Percentiles rank a stretch among this genome's conserved stretches.
Conservation (phyloP, 2,329 filamentous ascomycete genomes). For the Exophiala spinifera region DNA sequence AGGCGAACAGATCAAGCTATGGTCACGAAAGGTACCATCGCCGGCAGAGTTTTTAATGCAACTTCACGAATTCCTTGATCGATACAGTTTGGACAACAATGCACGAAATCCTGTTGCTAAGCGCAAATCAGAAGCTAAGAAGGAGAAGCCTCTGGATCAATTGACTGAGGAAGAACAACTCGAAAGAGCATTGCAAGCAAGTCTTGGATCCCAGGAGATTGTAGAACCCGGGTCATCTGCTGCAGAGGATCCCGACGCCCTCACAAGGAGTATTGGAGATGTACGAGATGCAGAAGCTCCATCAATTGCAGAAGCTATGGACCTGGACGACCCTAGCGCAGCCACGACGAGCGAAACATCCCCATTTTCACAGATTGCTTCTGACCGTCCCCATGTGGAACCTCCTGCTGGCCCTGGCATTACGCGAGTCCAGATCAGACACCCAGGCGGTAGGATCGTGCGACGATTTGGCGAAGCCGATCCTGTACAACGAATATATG, state of each 20-base stretch:
- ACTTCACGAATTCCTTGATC: slow-evolving; percentile 91
- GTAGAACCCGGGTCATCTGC: slow-evolving; percentile 30
- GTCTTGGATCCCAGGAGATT: slow-evolving; percentile 59
- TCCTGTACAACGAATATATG: slow-evolving; percentile 77
- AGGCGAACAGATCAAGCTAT: slow-evolving; percentile 94
- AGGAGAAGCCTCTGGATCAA: slow-evolving; percentile 70
- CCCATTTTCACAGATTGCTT: slow-evolving; percentile 69
- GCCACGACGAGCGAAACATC: slow-evolving; percentile 33
- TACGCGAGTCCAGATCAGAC: slow-evolving; percentile 89
- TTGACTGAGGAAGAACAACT: slow-evolving; percentile 99
- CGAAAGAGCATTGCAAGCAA: slow-evolving; percentile 88
- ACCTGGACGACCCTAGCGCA: slow-evolving; percentile 39
- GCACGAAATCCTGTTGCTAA: slow-evolving; percentile 91
- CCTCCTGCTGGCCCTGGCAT: slow-evolving; percentile 69
- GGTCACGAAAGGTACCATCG: slow-evolving; percentile 77
- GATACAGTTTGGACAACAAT: slow-evolving; percentile 83
- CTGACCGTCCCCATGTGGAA: slow-evolving; percentile 70
- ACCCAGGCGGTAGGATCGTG: slow-evolving; percentile 79
- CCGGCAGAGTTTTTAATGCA: slow-evolving; percentile 83
- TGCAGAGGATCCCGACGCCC: slow-evolving; percentile 77
- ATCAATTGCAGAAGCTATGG: slow-evolving; percentile 37
- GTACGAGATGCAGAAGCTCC: slow-evolving; percentile 53
- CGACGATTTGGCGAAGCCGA: slow-evolving; percentile 78
- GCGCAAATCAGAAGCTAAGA: slow-evolving; percentile 65
- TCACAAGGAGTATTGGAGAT: slow-evolving; percentile 65